Evolutionary conservation across 495 filamentous ascomycete species (phyloP).

Genomic region (Oleoguttula mirabilis): DNA sequence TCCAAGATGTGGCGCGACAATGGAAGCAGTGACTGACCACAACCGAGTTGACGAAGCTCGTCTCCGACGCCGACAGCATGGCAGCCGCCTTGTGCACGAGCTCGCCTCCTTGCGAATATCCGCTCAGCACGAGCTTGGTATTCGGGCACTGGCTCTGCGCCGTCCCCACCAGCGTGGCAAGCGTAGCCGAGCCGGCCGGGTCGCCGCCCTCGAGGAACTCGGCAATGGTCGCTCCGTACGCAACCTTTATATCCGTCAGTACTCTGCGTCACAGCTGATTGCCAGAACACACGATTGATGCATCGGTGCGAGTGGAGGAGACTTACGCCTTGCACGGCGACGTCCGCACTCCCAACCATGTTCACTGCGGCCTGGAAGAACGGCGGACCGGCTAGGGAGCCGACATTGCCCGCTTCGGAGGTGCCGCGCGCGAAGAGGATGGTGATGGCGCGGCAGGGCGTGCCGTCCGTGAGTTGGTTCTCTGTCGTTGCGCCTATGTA

Average conservation of each 20-base stretch:
- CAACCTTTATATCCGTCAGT: slow-evolving; percentile 1
- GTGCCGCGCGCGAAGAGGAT: slow-evolving; percentile 32
- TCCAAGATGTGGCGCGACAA: background rate
- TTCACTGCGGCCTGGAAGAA: slow-evolving; percentile 22
- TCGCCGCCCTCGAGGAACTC: slow-evolving; percentile 1
- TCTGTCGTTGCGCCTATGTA: slow-evolving; percentile 3
- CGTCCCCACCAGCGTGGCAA: slow-evolving; percentile 11
- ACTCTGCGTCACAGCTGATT: too few relatives aligned
- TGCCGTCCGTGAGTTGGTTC: slow-evolving; percentile 9
- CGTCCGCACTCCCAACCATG: slow-evolving; percentile 14
- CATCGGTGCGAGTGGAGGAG: background rate
- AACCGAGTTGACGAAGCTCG: slow-evolving; percentile 20
- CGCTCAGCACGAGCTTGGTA: slow-evolving; percentile 24
- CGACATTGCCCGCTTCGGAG: slow-evolving; percentile 28
- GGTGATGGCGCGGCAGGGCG: slow-evolving; percentile 19
- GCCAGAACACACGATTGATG: too few relatives aligned
- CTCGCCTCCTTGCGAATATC: slow-evolving; percentile 24
- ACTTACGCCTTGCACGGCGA: slow-evolving; percentile 25
- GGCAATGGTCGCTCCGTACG: slow-evolving; percentile 3
- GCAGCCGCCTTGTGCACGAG: slow-evolving; percentile 23
- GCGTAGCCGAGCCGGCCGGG: slow-evolving; percentile 1
- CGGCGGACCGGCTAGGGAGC: slow-evolving; percentile 23
- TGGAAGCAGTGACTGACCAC: slow-evolving; percentile 5
- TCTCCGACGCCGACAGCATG: slow-evolving; percentile 18
- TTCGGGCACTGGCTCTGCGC: slow-evolving; percentile 21